Evolutionary conservation across 495 filamentous ascomycete species (phyloP).

Genomic region (Xylaria longipes): DNA sequence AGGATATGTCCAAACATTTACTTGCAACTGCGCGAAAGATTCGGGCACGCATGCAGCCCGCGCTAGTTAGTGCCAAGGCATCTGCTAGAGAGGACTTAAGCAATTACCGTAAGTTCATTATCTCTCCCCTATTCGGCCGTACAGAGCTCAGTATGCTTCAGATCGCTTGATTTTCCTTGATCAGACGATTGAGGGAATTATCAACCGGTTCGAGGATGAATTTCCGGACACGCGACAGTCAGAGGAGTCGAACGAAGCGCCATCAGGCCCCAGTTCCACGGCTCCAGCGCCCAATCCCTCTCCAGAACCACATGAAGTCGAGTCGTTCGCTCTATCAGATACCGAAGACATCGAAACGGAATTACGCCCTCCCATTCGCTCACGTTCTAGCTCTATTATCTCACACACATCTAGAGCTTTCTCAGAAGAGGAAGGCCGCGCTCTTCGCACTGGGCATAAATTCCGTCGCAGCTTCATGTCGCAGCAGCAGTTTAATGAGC

Average conservation of each 20-base stretch:
- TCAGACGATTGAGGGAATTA: slow-evolving; percentile 85
- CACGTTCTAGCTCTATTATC: slow-evolving; percentile 77
- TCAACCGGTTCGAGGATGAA: slow-evolving; percentile 93
- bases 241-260: slow-evolving; percentile 48
- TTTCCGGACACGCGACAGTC: slow-evolving; percentile 85
- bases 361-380: slow-evolving; percentile 55
- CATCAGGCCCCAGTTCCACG: slow-evolving; percentile 40
- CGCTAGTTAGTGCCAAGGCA: slow-evolving; percentile 74
- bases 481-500: slow-evolving; percentile 52
- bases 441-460: slow-evolving; percentile 83
- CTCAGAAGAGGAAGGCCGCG: slow-evolving; percentile 85
- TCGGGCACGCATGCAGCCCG: slow-evolving; percentile 79
- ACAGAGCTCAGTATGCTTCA: slow-evolving; percentile 46
- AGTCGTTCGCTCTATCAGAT: slow-evolving; percentile 43
- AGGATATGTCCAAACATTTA: slow-evolving; percentile 90
- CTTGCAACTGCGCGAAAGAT: slow-evolving; percentile 88
- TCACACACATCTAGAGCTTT: slow-evolving; percentile 80
- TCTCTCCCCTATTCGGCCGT: background rate
- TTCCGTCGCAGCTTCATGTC: slow-evolving; percentile 67
- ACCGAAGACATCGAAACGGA: slow-evolving; percentile 44
- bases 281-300: slow-evolving; percentile 41
- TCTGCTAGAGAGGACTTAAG: slow-evolving; percentile 59
- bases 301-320: slow-evolving; percentile 35
- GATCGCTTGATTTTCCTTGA: slow-evolving; percentile 89
- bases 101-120: slow-evolving; percentile 72